Conservation (phyloP, 2,329 filamentous ascomycete genomes). For the Aaosphaeria pasadenensis region DNA sequence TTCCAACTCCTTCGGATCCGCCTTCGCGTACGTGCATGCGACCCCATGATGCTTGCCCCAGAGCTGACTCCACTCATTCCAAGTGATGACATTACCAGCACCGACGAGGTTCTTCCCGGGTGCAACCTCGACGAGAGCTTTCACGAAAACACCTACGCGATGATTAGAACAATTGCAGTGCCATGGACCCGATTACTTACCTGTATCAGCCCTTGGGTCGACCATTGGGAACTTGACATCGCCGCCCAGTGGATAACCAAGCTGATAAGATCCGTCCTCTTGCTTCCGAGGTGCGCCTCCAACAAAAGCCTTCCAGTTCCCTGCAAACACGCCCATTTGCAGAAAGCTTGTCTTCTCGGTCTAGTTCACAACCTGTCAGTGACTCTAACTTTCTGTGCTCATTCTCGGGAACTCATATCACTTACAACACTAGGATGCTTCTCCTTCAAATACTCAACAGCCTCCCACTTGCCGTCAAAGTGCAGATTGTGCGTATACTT, state of each 20-base stretch:
- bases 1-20: conserved; percentile 14
- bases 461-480: conserved; percentile 41
- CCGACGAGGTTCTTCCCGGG: conserved; percentile 25
- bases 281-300: conserved; percentile 15
- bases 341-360: conserved; percentile 24
- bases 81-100: conserved; percentile 14
- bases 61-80: conserved; percentile 18
- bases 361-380: conserved; percentile 12
- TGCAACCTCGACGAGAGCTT: conserved; percentile 17
- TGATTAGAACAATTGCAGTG: neutral
- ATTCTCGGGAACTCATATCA: neutral
- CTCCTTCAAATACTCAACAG: conserved; percentile 38
- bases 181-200: conserved; percentile 6
- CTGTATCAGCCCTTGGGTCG: conserved; percentile 16
- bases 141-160: conserved; percentile 14
- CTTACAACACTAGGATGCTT: conserved; percentile 7
- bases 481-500: conserved; percentile 35
- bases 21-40: conserved; percentile 12
- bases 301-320: conserved; percentile 16
- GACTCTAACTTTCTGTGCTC: neutral
- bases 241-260: conserved; percentile 16
- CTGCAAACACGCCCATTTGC: conserved; percentile 20
- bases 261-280: conserved; percentile 14
- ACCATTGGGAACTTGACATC: conserved; percentile 17
- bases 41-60: conserved; percentile 21